Evolutionary conservation across 1,284 basidiomycete genomes (phyloP).

Genomic region (Pascua guehoae): DNA sequence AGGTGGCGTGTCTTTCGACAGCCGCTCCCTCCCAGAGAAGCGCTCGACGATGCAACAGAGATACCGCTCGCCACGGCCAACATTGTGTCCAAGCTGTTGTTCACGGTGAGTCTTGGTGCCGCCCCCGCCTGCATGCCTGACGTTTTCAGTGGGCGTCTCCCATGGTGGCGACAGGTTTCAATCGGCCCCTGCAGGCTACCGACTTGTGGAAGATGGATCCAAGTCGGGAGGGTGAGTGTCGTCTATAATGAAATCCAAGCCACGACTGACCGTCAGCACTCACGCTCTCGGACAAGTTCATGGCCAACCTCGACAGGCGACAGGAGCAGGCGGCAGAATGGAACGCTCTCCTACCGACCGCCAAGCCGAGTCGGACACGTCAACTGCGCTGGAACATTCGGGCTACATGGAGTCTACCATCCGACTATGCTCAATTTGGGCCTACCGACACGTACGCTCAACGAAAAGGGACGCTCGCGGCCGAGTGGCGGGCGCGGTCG

Average conservation of each 20-base stretch:
- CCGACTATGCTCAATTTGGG: not conserved
- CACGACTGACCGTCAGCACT: conserved; percentile 49
- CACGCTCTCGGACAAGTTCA: conserved; percentile 53
- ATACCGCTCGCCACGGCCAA: conserved; percentile 61
- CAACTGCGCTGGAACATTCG: conserved; percentile 52
- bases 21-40: conserved; percentile 55
- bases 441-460: not conserved
- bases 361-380: conserved; percentile 50
- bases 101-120: conserved; percentile 38
- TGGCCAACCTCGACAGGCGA: conserved; percentile 27
- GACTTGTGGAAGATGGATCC: conserved; percentile 63
- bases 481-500: not conserved
- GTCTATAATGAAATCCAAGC: conserved; percentile 44
- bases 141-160: conserved; percentile 52
- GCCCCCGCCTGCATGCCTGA: no score
- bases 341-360: conserved; percentile 31
- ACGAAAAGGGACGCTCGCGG: not conserved
- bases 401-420: not conserved
- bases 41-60: conserved; percentile 58
- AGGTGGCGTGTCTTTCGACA: no score
- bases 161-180: conserved; percentile 61
- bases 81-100: conserved; percentile 60
- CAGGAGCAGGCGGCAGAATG: conserved; percentile 33
- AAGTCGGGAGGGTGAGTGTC: not conserved
- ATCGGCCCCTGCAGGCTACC: conserved; percentile 65